Percentiles rank a stretch among this genome's conserved stretches.
phyloP scores from a whole-genome alignment of 805 yeast genomes.

The Lachancea fermentati region DNA sequence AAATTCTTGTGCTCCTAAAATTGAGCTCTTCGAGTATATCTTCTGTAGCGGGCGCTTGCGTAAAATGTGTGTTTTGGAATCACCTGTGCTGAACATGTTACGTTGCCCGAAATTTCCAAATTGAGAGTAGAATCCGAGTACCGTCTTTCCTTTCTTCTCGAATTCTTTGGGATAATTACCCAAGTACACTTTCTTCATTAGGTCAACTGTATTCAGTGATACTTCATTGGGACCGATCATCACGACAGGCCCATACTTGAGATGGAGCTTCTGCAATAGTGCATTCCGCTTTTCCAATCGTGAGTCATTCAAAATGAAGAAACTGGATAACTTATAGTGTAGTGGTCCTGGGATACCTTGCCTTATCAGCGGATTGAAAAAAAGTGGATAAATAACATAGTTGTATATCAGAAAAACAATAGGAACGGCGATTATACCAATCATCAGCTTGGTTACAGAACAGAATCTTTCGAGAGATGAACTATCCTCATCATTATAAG shows the following conservation, averaged over 20 bases:
- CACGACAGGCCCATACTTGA: slow-evolving; percentile 55
- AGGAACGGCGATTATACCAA: neutral
- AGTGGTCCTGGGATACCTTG: slow-evolving; percentile 54
- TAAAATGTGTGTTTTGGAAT: slow-evolving; percentile 42
- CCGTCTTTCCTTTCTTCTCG: neutral
- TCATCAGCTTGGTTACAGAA: neutral
- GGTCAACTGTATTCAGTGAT: slow-evolving; percentile 48
- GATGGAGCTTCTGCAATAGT: slow-evolving; percentile 46
- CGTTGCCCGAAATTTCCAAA: slow-evolving; percentile 52
- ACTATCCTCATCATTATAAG: no score
- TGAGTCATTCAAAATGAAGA: slow-evolving; percentile 38
- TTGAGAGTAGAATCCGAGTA: slow-evolving; percentile 47
- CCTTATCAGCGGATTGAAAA: slow-evolving; percentile 39
- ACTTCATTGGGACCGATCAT: slow-evolving; percentile 57
- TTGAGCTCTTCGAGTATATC: slow-evolving; percentile 41
- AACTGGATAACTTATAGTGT: slow-evolving; percentile 41
- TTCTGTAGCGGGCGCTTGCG: slow-evolving; percentile 38
- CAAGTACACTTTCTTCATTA: slow-evolving; percentile 50
- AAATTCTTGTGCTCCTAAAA: slow-evolving; percentile 33
- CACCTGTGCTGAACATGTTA: slow-evolving; percentile 55
- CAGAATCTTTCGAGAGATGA: neutral
- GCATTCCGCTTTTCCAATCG: slow-evolving; percentile 46
- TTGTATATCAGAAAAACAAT: slow-evolving; percentile 21
- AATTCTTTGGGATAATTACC: slow-evolving; percentile 46
- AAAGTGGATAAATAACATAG: slow-evolving; percentile 41